These are phyloP conservation scores for Citrullus amarus DNA, from an alignment of 306 rosid species.

Conservation along the genomic window DNA sequence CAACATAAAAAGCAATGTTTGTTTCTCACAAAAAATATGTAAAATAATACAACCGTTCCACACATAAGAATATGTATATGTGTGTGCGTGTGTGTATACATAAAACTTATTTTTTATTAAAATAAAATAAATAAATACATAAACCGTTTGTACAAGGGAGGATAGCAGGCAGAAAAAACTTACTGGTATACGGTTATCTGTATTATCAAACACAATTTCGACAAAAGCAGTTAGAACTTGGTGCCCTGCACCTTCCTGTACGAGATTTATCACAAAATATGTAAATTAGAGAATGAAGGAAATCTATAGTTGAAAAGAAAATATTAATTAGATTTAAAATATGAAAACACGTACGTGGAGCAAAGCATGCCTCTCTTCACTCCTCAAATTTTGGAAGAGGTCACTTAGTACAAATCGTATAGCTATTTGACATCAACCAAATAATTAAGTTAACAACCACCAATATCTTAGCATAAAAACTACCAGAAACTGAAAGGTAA, in stretches of 20 bases:
- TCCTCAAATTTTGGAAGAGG: conserved; percentile 75
- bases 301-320: not conserved
- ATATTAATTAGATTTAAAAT: not conserved
- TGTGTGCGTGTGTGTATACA: no score
- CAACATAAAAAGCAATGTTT: not conserved
- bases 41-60: not conserved
- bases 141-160: not conserved
- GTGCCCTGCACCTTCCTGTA: conserved; percentile 95
- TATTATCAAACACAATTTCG: conserved; percentile 94
- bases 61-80: not conserved
- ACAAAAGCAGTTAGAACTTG: conserved; percentile 87
- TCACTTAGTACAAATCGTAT: conserved; percentile 92
- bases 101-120: no score
- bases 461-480: conserved; percentile 7
- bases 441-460: conserved; percentile 3
- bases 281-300: not conserved
- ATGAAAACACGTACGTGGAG: conserved; percentile 65
- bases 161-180: conserved; percentile 6
- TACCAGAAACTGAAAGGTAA: conserved; percentile 3
- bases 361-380: conserved; percentile 72
- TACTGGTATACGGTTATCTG: conserved; percentile 97
- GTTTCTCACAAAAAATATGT: not conserved
- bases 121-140: not conserved
- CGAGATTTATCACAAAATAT: conserved; percentile 6
- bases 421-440: conserved; percentile 32